Evolutionary conservation across 208 protist genomes (phyloP).

Genomic region (Wallacemonas collosoma): DNA sequence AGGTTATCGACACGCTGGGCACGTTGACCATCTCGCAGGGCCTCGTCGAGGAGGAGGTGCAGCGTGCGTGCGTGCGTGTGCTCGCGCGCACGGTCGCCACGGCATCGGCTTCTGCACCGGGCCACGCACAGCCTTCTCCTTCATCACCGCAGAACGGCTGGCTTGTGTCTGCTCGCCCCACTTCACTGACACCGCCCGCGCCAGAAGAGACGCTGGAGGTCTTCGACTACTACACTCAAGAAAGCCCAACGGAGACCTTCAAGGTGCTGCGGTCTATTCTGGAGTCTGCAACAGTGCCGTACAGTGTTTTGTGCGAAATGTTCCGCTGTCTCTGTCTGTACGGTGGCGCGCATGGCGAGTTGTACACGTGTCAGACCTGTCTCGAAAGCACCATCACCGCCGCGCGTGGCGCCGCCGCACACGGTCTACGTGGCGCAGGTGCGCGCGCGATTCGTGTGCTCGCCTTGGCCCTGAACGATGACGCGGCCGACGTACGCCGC

Average conservation of each 20-base stretch:
- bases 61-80: conserved; percentile 53
- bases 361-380: conserved; percentile 56
- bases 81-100: conserved; percentile 35
- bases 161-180: conserved; percentile 5
- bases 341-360: conserved; percentile 61
- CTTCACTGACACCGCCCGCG: not conserved
- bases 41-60: conserved; percentile 47
- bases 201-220: conserved; percentile 31
- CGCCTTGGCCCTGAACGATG: conserved; percentile 65
- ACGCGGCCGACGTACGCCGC: conserved; percentile 41
- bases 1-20: conserved; percentile 43
- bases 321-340: conserved; percentile 63
- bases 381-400: conserved; percentile 38
- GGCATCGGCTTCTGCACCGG: conserved; percentile 6
- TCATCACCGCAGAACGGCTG: not conserved
- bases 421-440: conserved; percentile 66
- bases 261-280: conserved; percentile 47
- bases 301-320: conserved; percentile 50
- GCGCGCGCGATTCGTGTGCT: conserved; percentile 57
- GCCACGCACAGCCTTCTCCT: not conserved
- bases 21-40: conserved; percentile 31
- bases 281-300: conserved; percentile 46
- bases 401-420: conserved; percentile 49
- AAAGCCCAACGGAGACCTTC: conserved; percentile 50
- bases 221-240: conserved; percentile 35